Percentiles rank a stretch among this genome's conserved stretches.
Conservation (phyloP, 257 asterid genomes). For the Lycium ferocissimum region DNA sequence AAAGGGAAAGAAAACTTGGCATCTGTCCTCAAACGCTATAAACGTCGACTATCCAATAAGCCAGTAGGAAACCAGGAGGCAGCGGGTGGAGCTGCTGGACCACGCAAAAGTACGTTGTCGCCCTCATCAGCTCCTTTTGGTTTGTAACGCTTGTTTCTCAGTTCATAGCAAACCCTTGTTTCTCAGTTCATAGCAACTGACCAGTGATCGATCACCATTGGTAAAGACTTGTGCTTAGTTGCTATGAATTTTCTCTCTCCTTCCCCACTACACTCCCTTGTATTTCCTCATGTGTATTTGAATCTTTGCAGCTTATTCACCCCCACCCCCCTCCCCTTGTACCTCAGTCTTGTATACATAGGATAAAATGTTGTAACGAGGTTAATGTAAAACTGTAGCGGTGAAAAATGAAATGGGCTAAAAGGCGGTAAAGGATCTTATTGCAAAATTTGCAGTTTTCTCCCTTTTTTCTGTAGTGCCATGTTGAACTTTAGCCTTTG, state of each 20-base stretch:
- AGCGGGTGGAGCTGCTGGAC: conserved; percentile 34
- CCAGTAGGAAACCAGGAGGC: conserved; percentile 54
- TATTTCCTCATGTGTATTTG: conserved; percentile 30
- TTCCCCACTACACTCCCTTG: not conserved
- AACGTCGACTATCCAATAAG: conserved; percentile 77
- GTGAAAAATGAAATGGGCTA: conserved; percentile 28
- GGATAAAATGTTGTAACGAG: conserved; percentile 40
- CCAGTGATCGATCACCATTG: conserved; percentile 6
- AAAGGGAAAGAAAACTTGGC: conserved; percentile 90
- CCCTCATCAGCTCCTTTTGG: conserved; percentile 42
- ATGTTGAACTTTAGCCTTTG: not conserved
- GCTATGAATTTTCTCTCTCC: conserved; percentile 29
- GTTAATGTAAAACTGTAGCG: conserved; percentile 33
- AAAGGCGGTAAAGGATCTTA: conserved; percentile 30
- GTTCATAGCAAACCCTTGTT: conserved; percentile 39
- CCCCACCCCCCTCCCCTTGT: conserved; percentile 13
- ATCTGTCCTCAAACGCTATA: conserved; percentile 90
- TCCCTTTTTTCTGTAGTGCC: not conserved
- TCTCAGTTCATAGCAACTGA: conserved; percentile 39
- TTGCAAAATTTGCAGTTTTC: conserved; percentile 22
- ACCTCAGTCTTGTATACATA: conserved; percentile 46
- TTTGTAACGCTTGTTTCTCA: conserved; percentile 41
- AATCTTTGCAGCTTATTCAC: conserved; percentile 28
- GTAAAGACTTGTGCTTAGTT: conserved; percentile 30
- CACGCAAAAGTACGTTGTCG: conserved; percentile 43